Evolutionary conservation across 495 filamentous ascomycete species (phyloP), one percentile per base, ranked within the genome.

Genomic region (Aspergillus steynii): DNA sequence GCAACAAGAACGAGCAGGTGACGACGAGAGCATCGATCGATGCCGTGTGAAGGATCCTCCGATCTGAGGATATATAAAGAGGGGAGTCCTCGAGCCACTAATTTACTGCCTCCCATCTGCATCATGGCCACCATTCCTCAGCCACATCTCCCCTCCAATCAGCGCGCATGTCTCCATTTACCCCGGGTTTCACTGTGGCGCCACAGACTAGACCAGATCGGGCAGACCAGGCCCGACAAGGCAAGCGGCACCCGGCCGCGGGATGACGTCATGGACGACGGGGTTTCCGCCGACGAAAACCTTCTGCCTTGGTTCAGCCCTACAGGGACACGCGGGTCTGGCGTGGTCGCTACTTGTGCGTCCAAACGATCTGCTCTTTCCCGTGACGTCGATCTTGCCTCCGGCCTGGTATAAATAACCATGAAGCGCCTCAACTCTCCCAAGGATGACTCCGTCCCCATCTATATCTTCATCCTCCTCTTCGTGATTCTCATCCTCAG

Each of bases 1-100:
- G 95, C 26, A 99, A 99, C 75, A 97, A 97, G 81, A 97, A 97
- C 69, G 95, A 99, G 80, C 93, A 96, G 71, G 77, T 99, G 54
- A 95, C 88, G 10, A 96, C 91, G 32, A 78, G 93, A 68, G 93
- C 93, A 26, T 88, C 83, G 55, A 92, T 96, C 82, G 92, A 97
- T 78, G 91, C 92, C 27, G 88, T 97, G 46, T 96, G 80, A 82
- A 42, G 56, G 34, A 32, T 56, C 51, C 34, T 26, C 8, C n/a
- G 27, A 26, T 27, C n/a, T 50, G 20, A 12, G 12, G 37, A 42
- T 42, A 42, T 37, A 37, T 42, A 42, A 3, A 12, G 48, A 50
- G 48, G n/a, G 7, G 27, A 25, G 31, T 60, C 15, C 29, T 46
- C 27, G 45, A 34, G 9, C 10, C 45, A 14, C 29, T 27, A 20